Base-by-base conservation (phyloP, 129 eudicot genomes). In the Dittrichia graveolens region DNA sequence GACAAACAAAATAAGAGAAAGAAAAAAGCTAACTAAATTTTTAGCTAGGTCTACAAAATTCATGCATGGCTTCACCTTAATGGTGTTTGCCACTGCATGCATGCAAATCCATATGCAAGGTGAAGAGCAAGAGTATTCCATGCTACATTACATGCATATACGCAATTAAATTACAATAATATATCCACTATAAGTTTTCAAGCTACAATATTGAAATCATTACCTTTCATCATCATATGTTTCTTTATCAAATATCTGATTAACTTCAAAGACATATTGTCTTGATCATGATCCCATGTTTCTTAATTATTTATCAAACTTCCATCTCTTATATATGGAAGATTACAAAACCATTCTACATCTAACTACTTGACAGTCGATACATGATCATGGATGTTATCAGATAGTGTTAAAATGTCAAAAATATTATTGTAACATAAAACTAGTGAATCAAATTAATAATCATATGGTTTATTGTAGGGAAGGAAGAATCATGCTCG, bases 401-500 rank as follows among this genome's bases (percentile, higher is more conserved):
- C 3, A 74, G 12, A 67, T 66, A 15, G 38, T 8, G 12, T 61
- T 61, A 10, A 16, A 7, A 6, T 1, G 12, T 37, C 49, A 9
- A 24, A 5, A 2, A 7, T 16, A 49, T 13, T 9, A 5, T 13
- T n/a, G 16, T n/a, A 8, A 12, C 40, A 2, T 16, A 6, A 4
- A 9, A 37, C 42, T 10, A 38, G 8, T 14, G 15, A 73, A 1
- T 46, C 16, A 38, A 52, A 5, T 37, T 34, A 1, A 0, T 24
- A 13, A 24, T 42, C 37, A 42, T 67, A 31, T 48, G 13, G 48
- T 59, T 65, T 69, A 59, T 9, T 58, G 59, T 79, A 90, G 96
- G 82, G 53, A 67, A 45, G 80, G 87, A 86, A 82, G 80, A 81
- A 85, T 54, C 82, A 71, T 71, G 85, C 40, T 78, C 76, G 96